Evolutionary conservation across 148 eudicot species (phyloP), one percentile per base, ranked within the genome.

Genomic region (Nepenthes gracilis): DNA sequence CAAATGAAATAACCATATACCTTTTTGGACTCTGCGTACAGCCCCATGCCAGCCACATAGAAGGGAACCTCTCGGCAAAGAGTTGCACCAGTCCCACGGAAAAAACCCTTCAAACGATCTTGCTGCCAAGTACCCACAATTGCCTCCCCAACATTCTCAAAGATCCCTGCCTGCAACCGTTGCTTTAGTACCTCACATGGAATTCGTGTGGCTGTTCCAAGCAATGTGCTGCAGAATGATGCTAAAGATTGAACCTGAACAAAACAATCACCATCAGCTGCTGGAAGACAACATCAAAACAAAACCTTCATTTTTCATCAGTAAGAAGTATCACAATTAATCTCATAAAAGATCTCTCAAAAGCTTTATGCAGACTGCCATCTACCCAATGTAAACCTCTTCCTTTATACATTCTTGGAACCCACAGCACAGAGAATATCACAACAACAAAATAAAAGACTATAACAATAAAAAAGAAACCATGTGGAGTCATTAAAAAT

Each of bases 171-270:
- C 72, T 92, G 98, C 67, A 85, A 74, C 70, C 98, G 80, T 73
- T 92, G 98, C 75, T 92, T 92, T 67, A 92, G 74, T 10, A 92
- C 98, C 80, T 92, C 98, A 72, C 93, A 83, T 45, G 98, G 98
- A 59, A 92, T 92, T 66, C 98, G 69, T 45, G 86, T 87, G 35
- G 91, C 98, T 64, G 98, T 92, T n/a, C 98, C 98, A 55, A 92
- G 72, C 67, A 88, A 66, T 38, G 98, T 92, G 81, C 98, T 82
- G 64, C 88, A 82, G 64, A 92, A 92, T 51, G 98, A 88, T 64
- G 98, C 88, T 47, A 88, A 49, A 5, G 98, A 88, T 70, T 92
- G 96, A 49, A 92, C 88, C 98, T 92, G 72, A 57, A 59, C 37
- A 59, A 54, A 50, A 62, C 33, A 54, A 54, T 60, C 13, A 59